These are phyloP conservation scores for Cymbidium sinense DNA, from an alignment of 106 monocot species.

Conservation along the genomic window DNA sequence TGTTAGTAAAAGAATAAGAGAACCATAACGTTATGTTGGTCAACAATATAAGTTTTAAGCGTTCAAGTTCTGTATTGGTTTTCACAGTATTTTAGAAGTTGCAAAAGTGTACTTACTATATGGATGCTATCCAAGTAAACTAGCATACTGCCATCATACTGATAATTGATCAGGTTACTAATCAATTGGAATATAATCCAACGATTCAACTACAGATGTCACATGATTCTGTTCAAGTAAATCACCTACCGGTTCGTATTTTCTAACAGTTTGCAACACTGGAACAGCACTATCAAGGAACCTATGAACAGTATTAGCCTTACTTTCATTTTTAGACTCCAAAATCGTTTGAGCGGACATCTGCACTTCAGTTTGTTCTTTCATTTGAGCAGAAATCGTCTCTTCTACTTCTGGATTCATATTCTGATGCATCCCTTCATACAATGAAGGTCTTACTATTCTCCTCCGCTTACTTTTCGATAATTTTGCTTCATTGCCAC, in stretches of 20 bases:
- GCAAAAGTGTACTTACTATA: too few species aligned
- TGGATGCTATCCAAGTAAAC: too few species aligned
- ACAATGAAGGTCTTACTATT: not conserved
- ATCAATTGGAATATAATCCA: slow-evolving; percentile 5
- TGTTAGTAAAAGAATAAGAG: too few species aligned
- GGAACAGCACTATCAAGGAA: not conserved
- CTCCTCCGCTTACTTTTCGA: not conserved
- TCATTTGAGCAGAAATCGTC: not conserved
- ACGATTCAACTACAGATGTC: not conserved
- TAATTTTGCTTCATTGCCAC: too few species aligned
- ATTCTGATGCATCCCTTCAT: not conserved
- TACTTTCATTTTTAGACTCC: not conserved
- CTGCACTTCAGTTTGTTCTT: not conserved
- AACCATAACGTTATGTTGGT: too few species aligned
- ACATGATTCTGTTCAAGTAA: not conserved
- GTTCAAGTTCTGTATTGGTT: too few species aligned
- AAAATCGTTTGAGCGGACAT: not conserved
- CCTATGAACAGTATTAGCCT: not conserved
- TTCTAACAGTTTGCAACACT: not conserved
- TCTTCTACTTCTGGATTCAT: not conserved
- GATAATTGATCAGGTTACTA: not conserved
- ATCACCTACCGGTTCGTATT: not conserved
- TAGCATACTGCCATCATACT: too few species aligned
- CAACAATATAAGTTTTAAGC: too few species aligned
- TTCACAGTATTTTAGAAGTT: too few species aligned